Percentiles rank a stretch among this genome's conserved stretches.
Conservation (phyloP, 805 yeast genomes). For the Nakazawaea wickerhamii region DNA sequence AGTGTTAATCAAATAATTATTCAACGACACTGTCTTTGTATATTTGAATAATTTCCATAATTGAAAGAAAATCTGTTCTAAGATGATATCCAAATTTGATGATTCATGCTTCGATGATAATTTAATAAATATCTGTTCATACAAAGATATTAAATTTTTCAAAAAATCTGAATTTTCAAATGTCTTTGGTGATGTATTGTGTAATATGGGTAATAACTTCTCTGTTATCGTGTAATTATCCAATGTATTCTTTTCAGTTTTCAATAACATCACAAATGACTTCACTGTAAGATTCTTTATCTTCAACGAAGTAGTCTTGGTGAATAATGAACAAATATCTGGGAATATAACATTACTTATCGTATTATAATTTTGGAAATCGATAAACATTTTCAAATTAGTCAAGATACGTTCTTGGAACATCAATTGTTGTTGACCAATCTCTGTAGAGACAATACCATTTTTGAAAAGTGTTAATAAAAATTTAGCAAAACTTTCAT, state of each 20-base stretch:
- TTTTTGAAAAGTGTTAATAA: constrained; percentile 28
- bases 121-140: constrained; percentile 24
- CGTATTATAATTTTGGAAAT: constrained; percentile 39
- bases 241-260: constrained; percentile 41
- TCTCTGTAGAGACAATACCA: constrained; percentile 18
- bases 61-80: constrained; percentile 27
- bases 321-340: constrained; percentile 61
- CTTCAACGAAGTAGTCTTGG: constrained; percentile 77
- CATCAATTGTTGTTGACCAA: constrained; percentile 18
- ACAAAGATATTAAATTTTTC: constrained; percentile 24
- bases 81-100: constrained; percentile 18
- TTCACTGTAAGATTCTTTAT: constrained; percentile 67
- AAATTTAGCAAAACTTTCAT: constrained; percentile 24
- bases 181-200: constrained; percentile 27
- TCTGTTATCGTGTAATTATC: constrained; percentile 72
- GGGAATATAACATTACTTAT: constrained; percentile 77
- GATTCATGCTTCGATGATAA: constrained; percentile 21
- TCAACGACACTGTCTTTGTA: constrained; percentile 17
- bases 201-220: constrained; percentile 72
- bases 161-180: constrained; percentile 26
- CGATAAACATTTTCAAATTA: constrained; percentile 23
- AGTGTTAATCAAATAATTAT: constrained; percentile 16
- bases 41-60: constrained; percentile 28
- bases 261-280: constrained; percentile 54
- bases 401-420: constrained; percentile 30